Evolutionary conservation across 306 rosid genomes (phyloP).

Genomic region (Cicer chorassanicum): DNA sequence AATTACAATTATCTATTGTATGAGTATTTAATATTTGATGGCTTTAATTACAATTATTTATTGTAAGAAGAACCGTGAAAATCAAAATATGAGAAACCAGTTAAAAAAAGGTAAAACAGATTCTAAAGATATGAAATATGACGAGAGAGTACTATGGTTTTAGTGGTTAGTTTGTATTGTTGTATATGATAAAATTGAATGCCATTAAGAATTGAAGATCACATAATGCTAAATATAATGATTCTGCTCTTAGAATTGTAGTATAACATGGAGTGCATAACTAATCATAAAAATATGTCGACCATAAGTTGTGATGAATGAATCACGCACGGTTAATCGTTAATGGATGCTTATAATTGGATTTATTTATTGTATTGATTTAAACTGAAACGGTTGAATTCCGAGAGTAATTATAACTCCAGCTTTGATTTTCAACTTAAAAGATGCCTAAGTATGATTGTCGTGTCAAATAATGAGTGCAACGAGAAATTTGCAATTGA

Average conservation of each 20-base stretch:
- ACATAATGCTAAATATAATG: background rate
- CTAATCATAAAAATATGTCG: conserved; percentile 47
- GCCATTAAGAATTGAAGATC: conserved; percentile 12
- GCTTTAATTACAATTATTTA: too few relatives aligned
- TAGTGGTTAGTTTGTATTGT: background rate
- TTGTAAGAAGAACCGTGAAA: too few relatives aligned
- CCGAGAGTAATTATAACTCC: conserved; percentile 47
- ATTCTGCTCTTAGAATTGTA: conserved; percentile 18
- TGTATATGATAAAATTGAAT: background rate
- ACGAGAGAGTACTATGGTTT: background rate
- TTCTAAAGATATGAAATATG: background rate
- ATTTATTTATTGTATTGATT: conserved; percentile 49
- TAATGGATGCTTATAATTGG: conserved; percentile 31
- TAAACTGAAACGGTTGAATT: conserved; percentile 42
- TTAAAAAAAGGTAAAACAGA: too few relatives aligned
- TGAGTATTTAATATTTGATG: too few relatives aligned
- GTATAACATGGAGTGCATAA: conserved; percentile 41
- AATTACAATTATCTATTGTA: too few relatives aligned
- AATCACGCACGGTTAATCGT: conserved; percentile 34
- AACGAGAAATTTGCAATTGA: conserved; percentile 37
- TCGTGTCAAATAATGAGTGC: conserved; percentile 49
- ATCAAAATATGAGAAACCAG: too few relatives aligned
- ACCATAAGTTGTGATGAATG: conserved; percentile 40
- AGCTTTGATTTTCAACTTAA: conserved; percentile 40
- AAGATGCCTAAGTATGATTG: conserved; percentile 44